Evolutionary conservation across 805 yeast species (phyloP), one percentile per base, ranked within the genome.

Genomic region (Sugiyamaella marilandica): DNA sequence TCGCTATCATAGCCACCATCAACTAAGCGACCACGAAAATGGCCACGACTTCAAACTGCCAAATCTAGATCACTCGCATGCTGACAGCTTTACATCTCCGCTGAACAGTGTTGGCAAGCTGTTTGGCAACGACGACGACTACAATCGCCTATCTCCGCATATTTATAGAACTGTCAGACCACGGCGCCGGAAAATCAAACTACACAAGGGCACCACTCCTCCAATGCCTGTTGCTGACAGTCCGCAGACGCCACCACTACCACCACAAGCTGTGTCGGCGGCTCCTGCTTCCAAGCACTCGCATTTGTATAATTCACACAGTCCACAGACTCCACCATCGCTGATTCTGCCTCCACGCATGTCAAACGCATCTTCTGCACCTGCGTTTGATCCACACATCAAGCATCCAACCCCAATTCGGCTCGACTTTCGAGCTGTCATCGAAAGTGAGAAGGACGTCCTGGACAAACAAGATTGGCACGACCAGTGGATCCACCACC

Each of bases 131-230:
- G 41, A 32, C 18, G 21, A 18, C 13, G 33, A 14, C n/a, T n/a
- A n/a, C n/a, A n/a, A n/a, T n/a, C n/a, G n/a, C 19, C 41, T 18
- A 2, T 34, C 41, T 34, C 41, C 39, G 7, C 41, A 19, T 13
- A 33, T 14, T 16, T 34, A 34, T 41, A 13, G 33, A 31, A 21
- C 14, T 10, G 47, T 45, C 13, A 21, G 21, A 26, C 52, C 47
- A 8, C 36, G 47, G 16, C 39, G 44, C 10, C 34, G 54, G 33
- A 45, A 45, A 16, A 51, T 51, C 21, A 45, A 46, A 31, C 45
- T 44, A 5, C 35, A 41, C 16, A 47, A 49, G 24, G 41, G 21
- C 2, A 11, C 47, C 19, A 5, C 44, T 8, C 44, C 39, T 26
- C 41, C 11, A 16, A 18, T 34, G 18, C 49, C 8, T 46, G 31